Evolutionary conservation across 2,329 filamentous ascomycete species (phyloP).

Genomic region (Simplicillium aogashimaense): DNA sequence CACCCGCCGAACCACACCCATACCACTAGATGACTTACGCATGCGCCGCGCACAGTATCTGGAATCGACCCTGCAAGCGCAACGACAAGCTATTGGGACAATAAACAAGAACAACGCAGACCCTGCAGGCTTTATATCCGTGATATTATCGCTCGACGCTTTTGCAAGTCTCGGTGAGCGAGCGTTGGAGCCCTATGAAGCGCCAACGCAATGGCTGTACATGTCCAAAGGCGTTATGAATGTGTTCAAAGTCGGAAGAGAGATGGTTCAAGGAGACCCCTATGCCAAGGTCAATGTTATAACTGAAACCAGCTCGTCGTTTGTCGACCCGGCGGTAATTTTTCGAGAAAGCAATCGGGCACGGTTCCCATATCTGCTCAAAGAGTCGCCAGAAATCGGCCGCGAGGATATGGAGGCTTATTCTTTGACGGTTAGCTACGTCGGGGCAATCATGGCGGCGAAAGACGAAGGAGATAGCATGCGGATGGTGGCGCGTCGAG

Average conservation of each 20-base stretch:
- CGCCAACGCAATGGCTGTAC: constrained; percentile 14
- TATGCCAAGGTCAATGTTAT: constrained; percentile 8
- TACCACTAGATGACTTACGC: constrained; percentile 2
- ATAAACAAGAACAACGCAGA: constrained; percentile 10
- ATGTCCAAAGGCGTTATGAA: constrained; percentile 12
- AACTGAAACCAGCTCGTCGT: constrained; percentile 5
- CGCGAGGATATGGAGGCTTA: constrained; percentile 9
- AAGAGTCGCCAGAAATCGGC: constrained; percentile 1
- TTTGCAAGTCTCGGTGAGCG: constrained; percentile 11
- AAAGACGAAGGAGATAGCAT: constrained; percentile 7
- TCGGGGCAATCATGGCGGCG: constrained; percentile 10
- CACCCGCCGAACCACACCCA: neutral
- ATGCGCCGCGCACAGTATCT: constrained; percentile 11
- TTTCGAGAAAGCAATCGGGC: constrained; percentile 2
- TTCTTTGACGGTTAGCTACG: constrained; percentile 7
- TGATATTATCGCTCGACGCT: constrained; percentile 12
- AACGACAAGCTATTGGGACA: constrained; percentile 8
- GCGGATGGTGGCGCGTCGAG: constrained; percentile 8
- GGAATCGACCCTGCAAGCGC: constrained; percentile 11
- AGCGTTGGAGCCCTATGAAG: constrained; percentile 11
- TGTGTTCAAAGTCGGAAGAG: constrained; percentile 8
- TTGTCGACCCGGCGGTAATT: constrained; percentile 6
- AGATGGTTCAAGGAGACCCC: constrained; percentile 7
- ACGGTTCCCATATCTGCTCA: constrained; percentile 8
- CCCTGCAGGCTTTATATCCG: constrained; percentile 12